Evolutionary conservation across 441 rosid genomes (phyloP).

Genomic region (Mallotus japonicus): DNA sequence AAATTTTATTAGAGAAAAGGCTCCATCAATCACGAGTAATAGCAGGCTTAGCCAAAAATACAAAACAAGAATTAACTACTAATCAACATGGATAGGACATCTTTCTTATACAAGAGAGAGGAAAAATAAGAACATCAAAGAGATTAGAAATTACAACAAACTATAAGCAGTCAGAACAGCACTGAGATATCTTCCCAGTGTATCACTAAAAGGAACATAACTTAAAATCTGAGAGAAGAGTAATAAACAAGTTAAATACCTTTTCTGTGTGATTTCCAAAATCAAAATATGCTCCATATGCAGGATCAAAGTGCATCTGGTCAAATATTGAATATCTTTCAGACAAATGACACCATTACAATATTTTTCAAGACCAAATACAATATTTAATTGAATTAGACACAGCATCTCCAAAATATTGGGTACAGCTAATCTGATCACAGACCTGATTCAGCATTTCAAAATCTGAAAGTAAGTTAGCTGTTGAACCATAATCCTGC

Average conservation of each 20-base stretch:
- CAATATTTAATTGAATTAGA: neutral
- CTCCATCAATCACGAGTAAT: neutral
- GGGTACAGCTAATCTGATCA: neutral
- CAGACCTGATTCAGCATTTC: constrained; percentile 78
- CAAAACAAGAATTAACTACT: neutral
- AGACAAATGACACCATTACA: constrained; percentile 4
- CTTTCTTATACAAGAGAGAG: neutral
- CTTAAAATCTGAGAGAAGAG: constrained; percentile 8
- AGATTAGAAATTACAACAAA: neutral
- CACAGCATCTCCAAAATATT: neutral
- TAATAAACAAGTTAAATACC: constrained; percentile 40
- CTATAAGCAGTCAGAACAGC: neutral
- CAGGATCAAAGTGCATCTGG: constrained; percentile 91
- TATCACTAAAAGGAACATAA: neutral
- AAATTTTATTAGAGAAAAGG: neutral
- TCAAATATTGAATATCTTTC: constrained; percentile 24
- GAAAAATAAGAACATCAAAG: neutral
- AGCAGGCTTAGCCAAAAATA: neutral
- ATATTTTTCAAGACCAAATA: neutral
- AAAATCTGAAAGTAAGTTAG: constrained; percentile 78
- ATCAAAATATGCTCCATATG: constrained; percentile 86
- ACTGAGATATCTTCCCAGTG: neutral
- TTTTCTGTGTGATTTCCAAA: constrained; percentile 96
- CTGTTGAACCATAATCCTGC: constrained; percentile 76
- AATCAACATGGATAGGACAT: neutral